Evolutionary conservation across 192 early-diverging fungal species (phyloP), one percentile per base, ranked within the genome.

Genomic region (Gonapodya prolifera): DNA sequence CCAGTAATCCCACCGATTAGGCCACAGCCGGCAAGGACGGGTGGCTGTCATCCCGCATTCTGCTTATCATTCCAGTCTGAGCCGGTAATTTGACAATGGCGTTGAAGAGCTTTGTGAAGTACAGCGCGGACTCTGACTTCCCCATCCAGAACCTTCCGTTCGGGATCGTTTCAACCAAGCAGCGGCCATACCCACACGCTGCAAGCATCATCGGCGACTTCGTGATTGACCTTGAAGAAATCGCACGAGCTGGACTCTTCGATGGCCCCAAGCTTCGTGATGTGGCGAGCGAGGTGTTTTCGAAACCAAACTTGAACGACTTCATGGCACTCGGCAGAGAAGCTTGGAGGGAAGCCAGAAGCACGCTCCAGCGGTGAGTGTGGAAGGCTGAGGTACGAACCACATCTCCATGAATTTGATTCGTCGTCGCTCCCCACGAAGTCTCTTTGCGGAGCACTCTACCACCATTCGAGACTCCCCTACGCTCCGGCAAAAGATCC

Each of bases 61-160:
- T n/a, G n/a, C n/a, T n/a, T n/a, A n/a, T n/a, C n/a, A n/a, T n/a
- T n/a, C n/a, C n/a, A n/a, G n/a, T n/a, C n/a, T n/a, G n/a, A n/a
- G n/a, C n/a, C n/a, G n/a, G n/a, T n/a, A n/a, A n/a, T n/a, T n/a
- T n/a, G n/a, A n/a, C n/a, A n/a, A n/a, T n/a, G n/a, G n/a, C n/a
- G n/a, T 61, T 61, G 45, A 61, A 61, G 23, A 61, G 45, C 45
- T 61, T 61, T 61, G 45, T 61, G 45, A 16, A 8, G 8, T 61
- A 61, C 45, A 16, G 8, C 45, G 8, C 8, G 23, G 45, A 61
- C 45, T 61, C 45, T 8, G 93, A 99, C 86, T 99, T 99, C 83
- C 88, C 94, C 70, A 87, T 99, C 80, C 87, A 94, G 78, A 99
- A 99, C 87, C 90, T 97, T 74, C 97, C 97, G 18, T 99, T 92